Percentiles rank a stretch among this genome's conserved stretches.
phyloP scores from a whole-genome alignment of 1,284 basidiomycete genomes.

The Ustilago hordei region DNA sequence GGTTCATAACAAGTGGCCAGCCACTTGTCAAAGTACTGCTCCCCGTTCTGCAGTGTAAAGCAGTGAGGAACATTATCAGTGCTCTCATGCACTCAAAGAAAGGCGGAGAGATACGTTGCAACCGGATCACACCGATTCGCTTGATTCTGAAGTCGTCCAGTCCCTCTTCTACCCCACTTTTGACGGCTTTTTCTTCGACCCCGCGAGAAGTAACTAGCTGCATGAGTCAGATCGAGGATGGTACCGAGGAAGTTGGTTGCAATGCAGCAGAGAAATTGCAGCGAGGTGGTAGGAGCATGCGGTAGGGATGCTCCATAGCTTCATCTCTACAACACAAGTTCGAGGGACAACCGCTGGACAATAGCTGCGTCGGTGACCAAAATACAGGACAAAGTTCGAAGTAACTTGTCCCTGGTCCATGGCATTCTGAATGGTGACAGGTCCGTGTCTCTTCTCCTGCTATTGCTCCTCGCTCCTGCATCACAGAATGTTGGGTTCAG shows the following conservation, averaged over 20 bases:
- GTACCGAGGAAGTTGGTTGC: too few species aligned
- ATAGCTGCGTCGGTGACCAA: background rate
- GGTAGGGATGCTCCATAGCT: background rate
- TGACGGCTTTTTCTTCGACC: too few species aligned
- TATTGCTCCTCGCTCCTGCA: background rate
- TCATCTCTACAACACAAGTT: background rate
- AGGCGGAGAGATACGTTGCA: constrained; percentile 1
- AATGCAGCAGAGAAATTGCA: background rate
- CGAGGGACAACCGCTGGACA: background rate
- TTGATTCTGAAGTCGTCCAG: too few species aligned
- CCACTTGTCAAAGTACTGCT: too few species aligned
- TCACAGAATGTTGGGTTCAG: constrained; percentile 1
- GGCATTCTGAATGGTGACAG: too few species aligned
- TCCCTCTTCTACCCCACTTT: too few species aligned
- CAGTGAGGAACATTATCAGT: background rate
- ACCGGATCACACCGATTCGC: constrained; percentile 8
- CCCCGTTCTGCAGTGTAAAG: background rate
- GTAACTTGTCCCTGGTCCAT: background rate
- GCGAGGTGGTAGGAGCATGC: background rate
- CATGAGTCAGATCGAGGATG: too few species aligned
- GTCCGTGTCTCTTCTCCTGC: background rate
- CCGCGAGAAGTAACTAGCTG: too few species aligned
- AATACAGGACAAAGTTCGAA: background rate
- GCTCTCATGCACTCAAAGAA: background rate
- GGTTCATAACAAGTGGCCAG: too few species aligned